Conservation (phyloP, 2,329 filamentous ascomycete genomes). For the Curvularia hawaiiensis region DNA sequence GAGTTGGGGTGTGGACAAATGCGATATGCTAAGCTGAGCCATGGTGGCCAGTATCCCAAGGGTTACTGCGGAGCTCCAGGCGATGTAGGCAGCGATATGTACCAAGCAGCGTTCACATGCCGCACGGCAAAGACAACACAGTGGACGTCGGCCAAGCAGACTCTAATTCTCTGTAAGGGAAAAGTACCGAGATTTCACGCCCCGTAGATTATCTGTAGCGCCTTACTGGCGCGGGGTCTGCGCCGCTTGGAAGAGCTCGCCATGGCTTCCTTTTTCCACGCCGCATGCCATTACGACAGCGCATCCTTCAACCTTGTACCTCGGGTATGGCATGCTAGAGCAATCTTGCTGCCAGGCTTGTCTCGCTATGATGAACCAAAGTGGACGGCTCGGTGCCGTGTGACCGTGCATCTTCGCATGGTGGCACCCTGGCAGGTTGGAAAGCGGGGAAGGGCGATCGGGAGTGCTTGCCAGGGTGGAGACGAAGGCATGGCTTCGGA, state of each 20-base stretch:
- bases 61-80: background rate
- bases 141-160: background rate
- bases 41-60: constrained; percentile 22
- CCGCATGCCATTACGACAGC: background rate
- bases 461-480: constrained; percentile 8
- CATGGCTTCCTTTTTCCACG: background rate
- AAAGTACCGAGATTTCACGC: constrained; percentile 5
- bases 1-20: constrained; percentile 30
- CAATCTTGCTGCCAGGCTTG: background rate
- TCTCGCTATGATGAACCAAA: constrained; percentile 1
- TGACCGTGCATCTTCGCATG: background rate
- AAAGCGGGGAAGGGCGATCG: constrained; percentile 23
- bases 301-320: constrained; percentile 7
- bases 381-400: background rate
- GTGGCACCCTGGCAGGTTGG: background rate
- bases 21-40: constrained; percentile 24
- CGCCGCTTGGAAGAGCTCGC: background rate
- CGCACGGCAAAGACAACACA: background rate
- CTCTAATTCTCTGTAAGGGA: constrained; percentile 2
- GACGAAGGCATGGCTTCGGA: constrained; percentile 1
- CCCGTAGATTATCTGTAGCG: background rate
- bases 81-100: constrained; percentile 11
- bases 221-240: background rate
- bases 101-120: constrained; percentile 10
- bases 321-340: constrained; percentile 13